Base-by-base conservation (phyloP, 2,329 filamentous ascomycete species). In the Neopestalotiopsis clavispora region DNA sequence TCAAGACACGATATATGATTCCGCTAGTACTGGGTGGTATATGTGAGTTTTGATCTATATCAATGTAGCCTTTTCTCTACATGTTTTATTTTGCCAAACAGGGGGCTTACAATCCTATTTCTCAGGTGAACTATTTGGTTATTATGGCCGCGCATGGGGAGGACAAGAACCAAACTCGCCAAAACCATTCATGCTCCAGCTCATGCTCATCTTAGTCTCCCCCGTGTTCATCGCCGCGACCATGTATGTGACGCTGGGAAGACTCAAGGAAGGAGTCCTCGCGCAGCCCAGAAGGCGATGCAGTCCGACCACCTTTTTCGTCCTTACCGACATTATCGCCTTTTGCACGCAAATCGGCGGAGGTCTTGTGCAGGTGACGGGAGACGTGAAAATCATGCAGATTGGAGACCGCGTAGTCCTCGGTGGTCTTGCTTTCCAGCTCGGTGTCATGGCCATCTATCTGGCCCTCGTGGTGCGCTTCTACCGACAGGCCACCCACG, bases 261-360 rank as follows among this genome's bases (percentile, higher is more conserved):
- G 34, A 42, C 20, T n/a, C 32, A 63, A 63, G 38, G 23, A 63
- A 23, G 34, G 23, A 1, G 6, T 63, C 23, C 60, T 38, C 28
- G 60, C 23, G 6, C 32, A 42, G n/a, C 60, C 60, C 2, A 63
- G 34, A 23, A 23, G 60, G 30, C 14, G 20, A 34, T 63, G 60
- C n/a, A 63, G 60, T n/a, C 60, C 60, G 10, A 63, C 60, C n/a
- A 34, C 34, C 9, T 10, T 63, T 6, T 63, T 63, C n/a, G 30
- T 63, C 12, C 60, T 63, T 20, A 42, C 60, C 28, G 60, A 63
- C 32, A 42, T 63, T 30, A 38, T 63, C 14, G 60, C 60, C 17
- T 63, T 63, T 34, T 63, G 34, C 34, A 63, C 32, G 3, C 60
- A 63, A 30, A 63, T 63, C 32, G 60, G 60, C 60, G 60, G 60